Percentiles rank a stretch among this genome's conserved stretches.
phyloP scores from a whole-genome alignment of 2,329 filamentous ascomycete species.

The Nannizziopsis arthrosporioides region DNA sequence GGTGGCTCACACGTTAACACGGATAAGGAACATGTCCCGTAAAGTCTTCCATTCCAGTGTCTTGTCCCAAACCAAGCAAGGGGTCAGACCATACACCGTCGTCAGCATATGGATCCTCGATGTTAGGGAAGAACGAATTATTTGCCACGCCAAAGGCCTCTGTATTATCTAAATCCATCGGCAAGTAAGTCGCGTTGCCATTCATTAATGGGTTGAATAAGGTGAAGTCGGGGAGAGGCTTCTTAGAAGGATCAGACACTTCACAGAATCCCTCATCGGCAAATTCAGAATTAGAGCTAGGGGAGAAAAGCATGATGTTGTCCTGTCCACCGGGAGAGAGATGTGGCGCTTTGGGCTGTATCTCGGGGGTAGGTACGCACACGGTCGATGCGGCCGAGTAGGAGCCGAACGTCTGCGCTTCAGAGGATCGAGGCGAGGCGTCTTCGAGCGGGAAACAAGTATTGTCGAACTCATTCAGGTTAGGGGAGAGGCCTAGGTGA shows the following conservation, averaged over 20 bases:
- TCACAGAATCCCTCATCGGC: constrained; percentile 20
- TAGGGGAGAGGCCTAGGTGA: no score
- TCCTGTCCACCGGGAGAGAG: constrained; percentile 22
- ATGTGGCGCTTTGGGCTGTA: constrained; percentile 15
- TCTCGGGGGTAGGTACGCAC: constrained; percentile 13
- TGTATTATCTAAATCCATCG: background rate
- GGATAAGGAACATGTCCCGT: no score
- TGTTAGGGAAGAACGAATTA: background rate
- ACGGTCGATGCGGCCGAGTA: constrained; percentile 4
- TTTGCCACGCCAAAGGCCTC: background rate
- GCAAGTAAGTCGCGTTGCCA: background rate
- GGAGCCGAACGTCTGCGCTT: background rate
- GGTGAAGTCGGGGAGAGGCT: constrained; percentile 21
- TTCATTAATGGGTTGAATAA: constrained; percentile 16
- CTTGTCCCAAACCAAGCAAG: background rate
- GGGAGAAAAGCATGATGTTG: constrained; percentile 24
- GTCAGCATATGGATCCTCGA: background rate
- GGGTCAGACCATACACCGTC: background rate
- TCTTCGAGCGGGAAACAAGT: no score
- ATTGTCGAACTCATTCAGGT: no score
- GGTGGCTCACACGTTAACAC: no score
- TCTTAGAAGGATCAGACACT: constrained; percentile 13
- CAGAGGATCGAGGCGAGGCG: no score
- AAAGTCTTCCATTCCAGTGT: background rate
- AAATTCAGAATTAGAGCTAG: constrained; percentile 17